Evolutionary conservation across 1,284 basidiomycete genomes (phyloP).

Genomic region (Apiotrichum siamense): DNA sequence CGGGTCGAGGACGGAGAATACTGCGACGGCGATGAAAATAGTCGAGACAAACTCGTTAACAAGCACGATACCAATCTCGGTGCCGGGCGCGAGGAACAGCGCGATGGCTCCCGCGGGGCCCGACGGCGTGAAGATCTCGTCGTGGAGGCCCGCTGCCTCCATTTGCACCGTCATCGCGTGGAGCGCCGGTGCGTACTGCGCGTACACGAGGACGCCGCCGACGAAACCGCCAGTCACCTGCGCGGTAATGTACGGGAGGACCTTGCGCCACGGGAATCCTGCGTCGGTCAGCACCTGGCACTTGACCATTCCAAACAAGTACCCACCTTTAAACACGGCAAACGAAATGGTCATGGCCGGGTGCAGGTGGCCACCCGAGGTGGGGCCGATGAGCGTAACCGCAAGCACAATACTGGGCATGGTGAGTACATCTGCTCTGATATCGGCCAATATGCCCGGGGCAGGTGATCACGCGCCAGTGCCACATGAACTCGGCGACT

Average conservation of each 20-base stretch:
- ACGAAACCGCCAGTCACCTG: constrained; percentile 28
- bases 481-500: too few species aligned
- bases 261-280: constrained; percentile 36
- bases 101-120: constrained; percentile 4
- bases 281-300: too few species aligned
- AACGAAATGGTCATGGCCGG: constrained; percentile 25
- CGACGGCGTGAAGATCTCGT: neutral
- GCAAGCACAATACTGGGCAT: constrained; percentile 4
- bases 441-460: too few species aligned
- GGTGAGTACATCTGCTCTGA: neutral
- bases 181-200: neutral
- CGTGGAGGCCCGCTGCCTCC: neutral
- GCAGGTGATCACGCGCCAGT: too few species aligned
- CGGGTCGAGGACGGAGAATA: constrained; percentile 14
- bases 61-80: constrained; percentile 4
- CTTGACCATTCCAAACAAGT: constrained; percentile 17
- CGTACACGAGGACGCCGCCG: constrained; percentile 2
- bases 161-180: neutral
- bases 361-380: constrained; percentile 26
- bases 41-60: constrained; percentile 10
- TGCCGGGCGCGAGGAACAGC: neutral
- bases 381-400: constrained; percentile 8
- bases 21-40: neutral
- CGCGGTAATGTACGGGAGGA: constrained; percentile 28
- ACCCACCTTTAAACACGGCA: constrained; percentile 18